phyloP scores from a whole-genome alignment of 2,329 filamentous ascomycete genomes.

The Stachybotrys chlorohalonatus region DNA sequence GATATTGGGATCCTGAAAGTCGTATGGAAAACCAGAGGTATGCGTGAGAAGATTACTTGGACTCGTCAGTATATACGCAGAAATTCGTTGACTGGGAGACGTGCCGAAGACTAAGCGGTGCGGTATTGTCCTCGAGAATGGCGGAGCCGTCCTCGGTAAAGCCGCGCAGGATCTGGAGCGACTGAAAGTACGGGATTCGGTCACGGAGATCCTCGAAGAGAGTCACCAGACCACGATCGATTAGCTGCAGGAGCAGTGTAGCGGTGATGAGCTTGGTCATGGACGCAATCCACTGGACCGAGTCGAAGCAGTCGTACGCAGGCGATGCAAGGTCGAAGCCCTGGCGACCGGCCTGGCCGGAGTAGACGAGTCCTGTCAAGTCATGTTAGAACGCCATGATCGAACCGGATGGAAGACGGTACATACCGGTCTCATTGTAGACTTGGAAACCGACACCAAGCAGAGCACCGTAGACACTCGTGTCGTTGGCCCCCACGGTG shows the following conservation, averaged over 20 bases:
- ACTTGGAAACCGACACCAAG: neutral
- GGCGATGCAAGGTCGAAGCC: slow-evolving; percentile 10
- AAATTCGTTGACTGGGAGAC: neutral
- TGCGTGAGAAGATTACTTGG: slow-evolving; percentile 30
- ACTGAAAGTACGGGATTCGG: slow-evolving; percentile 15
- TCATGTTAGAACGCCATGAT: neutral
- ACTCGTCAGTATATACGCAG: neutral
- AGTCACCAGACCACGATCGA: slow-evolving; percentile 15
- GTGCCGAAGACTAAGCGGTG: slow-evolving; percentile 19
- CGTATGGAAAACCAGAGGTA: slow-evolving; percentile 29
- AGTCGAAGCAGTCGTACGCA: slow-evolving; percentile 11
- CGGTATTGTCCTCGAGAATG: slow-evolving; percentile 14
- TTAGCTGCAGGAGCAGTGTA: slow-evolving; percentile 19
- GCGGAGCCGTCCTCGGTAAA: slow-evolving; percentile 15
- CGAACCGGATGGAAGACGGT: neutral
- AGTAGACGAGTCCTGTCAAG: slow-evolving; percentile 15
- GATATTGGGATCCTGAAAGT: slow-evolving; percentile 20
- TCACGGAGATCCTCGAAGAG: slow-evolving; percentile 21
- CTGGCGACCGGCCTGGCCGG: slow-evolving; percentile 17
- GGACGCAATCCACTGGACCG: slow-evolving; percentile 22
- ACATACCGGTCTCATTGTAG: neutral
- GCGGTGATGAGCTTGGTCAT: slow-evolving; percentile 25
- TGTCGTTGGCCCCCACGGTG: neutral
- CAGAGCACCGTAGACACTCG: neutral
- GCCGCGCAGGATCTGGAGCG: slow-evolving; percentile 14